Base-by-base conservation (phyloP, 192 early-diverging fungal genomes). In the Backusella liffmaniae region DNA sequence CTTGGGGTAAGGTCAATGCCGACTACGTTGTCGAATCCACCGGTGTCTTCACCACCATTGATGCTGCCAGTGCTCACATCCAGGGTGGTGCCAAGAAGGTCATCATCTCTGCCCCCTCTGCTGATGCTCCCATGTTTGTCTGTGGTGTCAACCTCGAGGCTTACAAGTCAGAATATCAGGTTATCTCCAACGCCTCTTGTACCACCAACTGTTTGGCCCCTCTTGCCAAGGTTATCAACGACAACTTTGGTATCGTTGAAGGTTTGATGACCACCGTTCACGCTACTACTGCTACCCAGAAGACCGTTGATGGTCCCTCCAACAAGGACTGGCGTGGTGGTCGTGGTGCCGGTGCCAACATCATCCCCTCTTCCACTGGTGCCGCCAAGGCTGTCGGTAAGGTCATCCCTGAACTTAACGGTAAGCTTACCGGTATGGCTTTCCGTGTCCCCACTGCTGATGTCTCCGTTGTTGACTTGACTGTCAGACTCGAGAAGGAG, bases 171-270 rank as follows among this genome's bases (percentile, higher is more conserved):
- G 84, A 83, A 72, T 91, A 94, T 85, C 88, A 92, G 36, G 91
- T 99, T 75, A 89, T 99, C 77, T 97, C 96, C 75, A 99, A 99
- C 86, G 97, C 97, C 72, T 99, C 97, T 34, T 99, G 97, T 93
- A 99, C 97, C 76, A 99, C 97, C 92, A 99, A 98, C 92, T 98
- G 97, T 87, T 86, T 99, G 72, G 97, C 97, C 30, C 96, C 97
- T 66, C 89, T 99, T 74, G 96, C 95, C 86, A 97, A 98, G 91
- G 94, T 98, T 73, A 88, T 99, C 83, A 79, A 99, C 85, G 96
- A 97, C 81, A 89, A 95, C 80, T 98, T 97, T 86, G 96, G 95
- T 66, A 95, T 99, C 80, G 85, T 91, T 65, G 96, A 98, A 88
- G 97, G 92, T 81, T 86, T 99, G 70, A 99, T 99, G 97, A 97